Evolutionary conservation across 441 rosid genomes (phyloP).

Genomic region (Pelargonium myrrhifolium): DNA sequence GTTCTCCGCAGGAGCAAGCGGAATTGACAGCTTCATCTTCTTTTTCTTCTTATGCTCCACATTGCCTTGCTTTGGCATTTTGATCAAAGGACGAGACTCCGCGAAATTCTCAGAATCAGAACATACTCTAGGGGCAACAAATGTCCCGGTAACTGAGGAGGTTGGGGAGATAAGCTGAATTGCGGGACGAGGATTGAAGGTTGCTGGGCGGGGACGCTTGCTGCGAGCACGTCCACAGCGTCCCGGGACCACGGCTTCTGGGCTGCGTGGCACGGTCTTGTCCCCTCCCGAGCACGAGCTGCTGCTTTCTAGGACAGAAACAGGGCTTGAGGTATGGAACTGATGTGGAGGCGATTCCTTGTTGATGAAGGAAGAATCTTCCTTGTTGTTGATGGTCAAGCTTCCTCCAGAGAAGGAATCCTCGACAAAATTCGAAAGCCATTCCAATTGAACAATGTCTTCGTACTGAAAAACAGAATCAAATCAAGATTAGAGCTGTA

Average conservation of each 20-base stretch:
- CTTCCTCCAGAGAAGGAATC: conserved; percentile 72
- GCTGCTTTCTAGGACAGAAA: conserved; percentile 92
- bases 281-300: conserved; percentile 58
- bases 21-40: conserved; percentile 49
- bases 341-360: conserved; percentile 39
- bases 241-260: conserved; percentile 29
- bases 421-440: conserved; percentile 63
- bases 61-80: conserved; percentile 44
- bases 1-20: conserved; percentile 20
- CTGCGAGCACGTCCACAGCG: conserved; percentile 80
- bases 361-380: conserved; percentile 25
- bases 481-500: not conserved
- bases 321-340: conserved; percentile 73
- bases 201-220: conserved; percentile 78
- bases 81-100: conserved; percentile 59
- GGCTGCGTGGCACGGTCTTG: conserved; percentile 33
- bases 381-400: conserved; percentile 41
- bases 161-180: conserved; percentile 41
- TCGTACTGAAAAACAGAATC: conserved; percentile 48
- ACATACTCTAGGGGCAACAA: conserved; percentile 21
- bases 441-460: conserved; percentile 80
- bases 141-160: conserved; percentile 29
- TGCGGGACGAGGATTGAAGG: conserved; percentile 47
- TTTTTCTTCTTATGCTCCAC: conserved; percentile 61
- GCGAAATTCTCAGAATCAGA: conserved; percentile 50